Percentiles rank a stretch among this genome's conserved stretches.
Conservation (phyloP, 2,329 filamentous ascomycete species). For the Ascochyta fabae region DNA sequence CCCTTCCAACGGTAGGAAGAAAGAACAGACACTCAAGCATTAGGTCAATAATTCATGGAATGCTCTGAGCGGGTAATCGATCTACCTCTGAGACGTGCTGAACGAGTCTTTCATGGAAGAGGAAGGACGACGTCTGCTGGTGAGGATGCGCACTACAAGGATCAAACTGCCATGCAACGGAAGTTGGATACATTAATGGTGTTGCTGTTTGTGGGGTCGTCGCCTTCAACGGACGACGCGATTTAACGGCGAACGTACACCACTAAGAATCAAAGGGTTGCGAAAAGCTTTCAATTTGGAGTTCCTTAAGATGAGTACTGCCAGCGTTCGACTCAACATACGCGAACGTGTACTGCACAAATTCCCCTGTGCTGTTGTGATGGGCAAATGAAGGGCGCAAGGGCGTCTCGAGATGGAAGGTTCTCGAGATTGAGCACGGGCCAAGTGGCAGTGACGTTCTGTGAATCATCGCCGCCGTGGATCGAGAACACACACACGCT, state of each 20-base stretch:
- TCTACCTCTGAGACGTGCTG: conserved; percentile 40
- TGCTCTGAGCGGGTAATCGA: conserved; percentile 22
- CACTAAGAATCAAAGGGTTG: not conserved
- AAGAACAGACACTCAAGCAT: conserved; percentile 34
- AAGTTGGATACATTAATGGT: too few species aligned
- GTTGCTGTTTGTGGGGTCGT: too few species aligned
- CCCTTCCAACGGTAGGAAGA: not conserved
- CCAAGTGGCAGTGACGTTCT: conserved; percentile 18
- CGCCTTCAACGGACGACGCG: too few species aligned
- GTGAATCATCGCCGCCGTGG: conserved; percentile 18
- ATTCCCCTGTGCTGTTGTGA: not conserved
- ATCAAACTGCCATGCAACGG: too few species aligned
- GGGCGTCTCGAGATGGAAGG: conserved; percentile 19
- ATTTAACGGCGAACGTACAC: not conserved
- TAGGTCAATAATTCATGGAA: conserved; percentile 36
- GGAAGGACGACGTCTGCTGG: conserved; percentile 44
- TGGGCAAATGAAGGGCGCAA: conserved; percentile 24
- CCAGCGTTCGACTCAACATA: not conserved
- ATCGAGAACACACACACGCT: conserved; percentile 14
- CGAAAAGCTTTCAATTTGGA: not conserved
- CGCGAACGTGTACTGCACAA: not conserved
- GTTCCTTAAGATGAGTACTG: not conserved
- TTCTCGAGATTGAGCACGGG: conserved; percentile 15
- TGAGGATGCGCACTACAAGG: conserved; percentile 21
- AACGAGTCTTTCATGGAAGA: conserved; percentile 41